A percentile compares a stretch with the other conserved stretches of the same genome.
These are phyloP conservation scores for Gyrodon lividus DNA, from an alignment of 768 basidiomycete species.

Conservation along the genomic window DNA sequence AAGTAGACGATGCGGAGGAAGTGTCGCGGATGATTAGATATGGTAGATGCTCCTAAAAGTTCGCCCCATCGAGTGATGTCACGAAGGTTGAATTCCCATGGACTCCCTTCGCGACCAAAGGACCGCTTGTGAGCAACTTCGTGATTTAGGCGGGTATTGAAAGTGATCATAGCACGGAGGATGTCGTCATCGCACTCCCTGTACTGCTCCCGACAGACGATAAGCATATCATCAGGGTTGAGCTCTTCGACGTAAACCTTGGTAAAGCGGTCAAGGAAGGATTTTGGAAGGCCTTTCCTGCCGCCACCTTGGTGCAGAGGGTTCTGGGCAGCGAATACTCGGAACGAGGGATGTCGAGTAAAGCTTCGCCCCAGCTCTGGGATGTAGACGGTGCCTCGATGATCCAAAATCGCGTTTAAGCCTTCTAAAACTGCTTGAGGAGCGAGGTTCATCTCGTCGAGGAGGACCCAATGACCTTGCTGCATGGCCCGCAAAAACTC, in stretches of 20 bases:
- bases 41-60: constrained; percentile 39
- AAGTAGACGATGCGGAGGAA: constrained; percentile 76
- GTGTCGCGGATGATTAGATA: constrained; percentile 51
- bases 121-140: constrained; percentile 59
- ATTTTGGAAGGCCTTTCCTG: constrained; percentile 94
- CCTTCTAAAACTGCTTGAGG: constrained; percentile 97
- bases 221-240: constrained; percentile 67
- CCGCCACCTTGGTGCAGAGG: constrained; percentile 95
- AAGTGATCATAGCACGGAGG: constrained; percentile 76
- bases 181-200: constrained; percentile 52
- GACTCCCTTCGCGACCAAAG: constrained; percentile 79
- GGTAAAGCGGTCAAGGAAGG: constrained; percentile 98
- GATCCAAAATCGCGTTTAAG: constrained; percentile 93
- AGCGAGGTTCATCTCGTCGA: constrained; percentile 99
- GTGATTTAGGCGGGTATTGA: constrained; percentile 69
- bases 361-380: constrained; percentile 94
- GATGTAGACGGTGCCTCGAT: constrained; percentile 91
- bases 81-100: constrained; percentile 98
- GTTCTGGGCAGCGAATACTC: constrained; percentile 97
- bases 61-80: constrained; percentile 90
- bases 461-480: constrained; percentile 94
- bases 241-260: constrained; percentile 93
- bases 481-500: constrained; percentile 93
- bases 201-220: constrained; percentile 76
- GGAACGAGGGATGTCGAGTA: constrained; percentile 85